Conservation (phyloP, 306 rosid genomes). For the Prunus dulcis region DNA sequence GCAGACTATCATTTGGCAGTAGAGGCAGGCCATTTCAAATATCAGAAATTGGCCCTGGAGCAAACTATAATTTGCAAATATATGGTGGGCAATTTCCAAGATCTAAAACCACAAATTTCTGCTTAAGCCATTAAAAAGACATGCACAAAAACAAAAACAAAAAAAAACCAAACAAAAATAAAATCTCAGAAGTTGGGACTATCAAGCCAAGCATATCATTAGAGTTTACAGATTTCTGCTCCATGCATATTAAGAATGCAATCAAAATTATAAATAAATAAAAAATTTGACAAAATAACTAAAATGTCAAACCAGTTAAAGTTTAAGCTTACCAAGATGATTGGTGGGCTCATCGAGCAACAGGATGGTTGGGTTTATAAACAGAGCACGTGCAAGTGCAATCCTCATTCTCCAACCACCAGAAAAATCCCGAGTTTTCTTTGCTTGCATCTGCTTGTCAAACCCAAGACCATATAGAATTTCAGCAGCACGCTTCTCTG, state of each 20-base stretch:
- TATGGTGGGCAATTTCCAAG: background rate
- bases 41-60: background rate
- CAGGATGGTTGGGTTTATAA: conserved; percentile 92
- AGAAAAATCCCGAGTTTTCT: conserved; percentile 90
- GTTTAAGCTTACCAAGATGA: conserved; percentile 66
- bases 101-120: too few species aligned
- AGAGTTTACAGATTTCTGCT: background rate
- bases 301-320: background rate
- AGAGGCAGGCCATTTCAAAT: too few species aligned
- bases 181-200: too few species aligned
- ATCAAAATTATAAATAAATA: too few species aligned
- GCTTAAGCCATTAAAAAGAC: too few species aligned
- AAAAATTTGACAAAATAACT: background rate
- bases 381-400: conserved; percentile 90
- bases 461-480: conserved; percentile 92
- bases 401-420: conserved; percentile 99
- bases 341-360: conserved; percentile 97
- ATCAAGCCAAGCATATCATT: too few species aligned
- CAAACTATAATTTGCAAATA: background rate
- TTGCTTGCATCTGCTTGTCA: conserved; percentile 87
- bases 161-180: too few species aligned
- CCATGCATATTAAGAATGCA: background rate
- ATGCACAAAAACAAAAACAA: too few species aligned
- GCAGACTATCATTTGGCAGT: background rate
- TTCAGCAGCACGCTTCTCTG: conserved; percentile 99